Conservation (phyloP, 2,329 filamentous ascomycete species). For the Bisporella sp. region DNA sequence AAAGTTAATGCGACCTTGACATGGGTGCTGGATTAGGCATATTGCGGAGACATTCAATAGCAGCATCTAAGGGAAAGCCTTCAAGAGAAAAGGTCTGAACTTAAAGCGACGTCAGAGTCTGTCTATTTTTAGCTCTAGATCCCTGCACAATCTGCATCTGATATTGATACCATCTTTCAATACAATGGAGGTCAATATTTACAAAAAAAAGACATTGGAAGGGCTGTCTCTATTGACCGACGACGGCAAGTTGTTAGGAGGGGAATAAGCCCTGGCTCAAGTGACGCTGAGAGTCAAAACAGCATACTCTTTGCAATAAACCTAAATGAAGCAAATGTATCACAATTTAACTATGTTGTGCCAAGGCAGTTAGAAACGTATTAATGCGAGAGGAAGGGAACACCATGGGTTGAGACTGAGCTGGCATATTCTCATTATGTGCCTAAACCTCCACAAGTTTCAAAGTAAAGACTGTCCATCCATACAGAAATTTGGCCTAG, state of each 20-base stretch:
- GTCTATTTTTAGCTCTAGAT: neutral
- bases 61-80: neutral
- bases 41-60: neutral
- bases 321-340: neutral
- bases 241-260: neutral
- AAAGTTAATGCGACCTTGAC: neutral
- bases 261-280: neutral
- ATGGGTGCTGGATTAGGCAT: neutral
- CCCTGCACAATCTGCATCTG: neutral
- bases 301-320: neutral
- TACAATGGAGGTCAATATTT: neutral
- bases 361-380: neutral
- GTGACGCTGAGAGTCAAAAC: neutral
- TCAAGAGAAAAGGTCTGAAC: neutral
- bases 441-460: neutral
- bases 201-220: neutral
- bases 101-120: neutral
- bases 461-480: neutral
- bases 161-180: neutral
- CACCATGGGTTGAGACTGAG: neutral
- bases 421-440: neutral
- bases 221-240: neutral
- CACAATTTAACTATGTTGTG: neutral
- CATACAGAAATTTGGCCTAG: neutral
- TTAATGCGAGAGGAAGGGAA: neutral